Conservation (phyloP, 73 alveolate species). For the Tetrahymena borealis region DNA sequence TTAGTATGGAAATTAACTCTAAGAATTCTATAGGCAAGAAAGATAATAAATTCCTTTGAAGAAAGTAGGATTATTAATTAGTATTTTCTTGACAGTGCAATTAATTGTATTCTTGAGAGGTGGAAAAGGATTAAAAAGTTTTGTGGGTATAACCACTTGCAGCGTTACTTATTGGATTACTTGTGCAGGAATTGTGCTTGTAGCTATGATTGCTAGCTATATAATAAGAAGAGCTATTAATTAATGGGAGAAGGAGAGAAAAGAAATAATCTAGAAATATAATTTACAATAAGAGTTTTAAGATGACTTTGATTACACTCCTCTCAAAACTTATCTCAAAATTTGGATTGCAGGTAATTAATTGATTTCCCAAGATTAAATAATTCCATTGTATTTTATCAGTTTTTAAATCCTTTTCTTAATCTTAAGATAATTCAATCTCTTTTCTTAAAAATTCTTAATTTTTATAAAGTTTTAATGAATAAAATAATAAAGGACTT, state of each 20-base stretch:
- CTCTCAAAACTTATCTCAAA: not conserved
- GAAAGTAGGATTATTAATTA: not conserved
- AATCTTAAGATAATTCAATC: no score
- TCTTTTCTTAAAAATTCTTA: no score
- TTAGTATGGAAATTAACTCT: no score
- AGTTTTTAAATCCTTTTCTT: no score
- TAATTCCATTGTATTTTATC: no score
- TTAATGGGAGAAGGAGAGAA: not conserved
- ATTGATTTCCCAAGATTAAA: not conserved
- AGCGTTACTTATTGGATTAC: not conserved
- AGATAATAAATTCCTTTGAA: not conserved
- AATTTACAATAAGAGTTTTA: not conserved
- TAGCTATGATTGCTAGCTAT: not conserved
- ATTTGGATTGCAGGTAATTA: not conserved
- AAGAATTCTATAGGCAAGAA: not conserved
- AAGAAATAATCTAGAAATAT: not conserved
- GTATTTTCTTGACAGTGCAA: not conserved
- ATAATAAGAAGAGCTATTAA: not conserved
- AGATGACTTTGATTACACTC: not conserved
- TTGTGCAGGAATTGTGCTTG: not conserved
- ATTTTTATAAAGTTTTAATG: no score
- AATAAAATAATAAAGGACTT: no score
- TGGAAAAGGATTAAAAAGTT: not conserved
- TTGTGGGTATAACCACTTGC: not conserved
- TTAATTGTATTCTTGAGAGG: not conserved